These are phyloP conservation scores for Blastobotrys buckinghamii DNA, from an alignment of 1,139 yeast genomes.

Conservation along the genomic window DNA sequence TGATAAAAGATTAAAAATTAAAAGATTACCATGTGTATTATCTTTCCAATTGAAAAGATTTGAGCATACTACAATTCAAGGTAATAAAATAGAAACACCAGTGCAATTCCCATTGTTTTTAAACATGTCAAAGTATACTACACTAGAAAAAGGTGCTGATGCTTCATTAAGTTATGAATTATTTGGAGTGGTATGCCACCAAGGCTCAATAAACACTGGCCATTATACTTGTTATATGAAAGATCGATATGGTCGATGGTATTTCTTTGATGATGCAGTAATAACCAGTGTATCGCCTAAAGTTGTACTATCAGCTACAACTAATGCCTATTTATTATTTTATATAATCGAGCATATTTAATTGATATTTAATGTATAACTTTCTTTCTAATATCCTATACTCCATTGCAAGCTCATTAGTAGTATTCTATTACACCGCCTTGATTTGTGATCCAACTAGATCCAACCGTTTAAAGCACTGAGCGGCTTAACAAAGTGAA, in stretches of 20 bases:
- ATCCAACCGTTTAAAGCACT: no score
- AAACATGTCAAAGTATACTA: conserved; percentile 60
- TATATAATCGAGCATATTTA: conserved; percentile 50
- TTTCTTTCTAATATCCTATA: no score
- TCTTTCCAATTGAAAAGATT: conserved; percentile 84
- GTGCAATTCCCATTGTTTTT: conserved; percentile 68
- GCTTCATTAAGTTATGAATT: conserved; percentile 57
- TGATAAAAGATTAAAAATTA: conserved; percentile 61
- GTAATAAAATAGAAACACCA: conserved; percentile 70
- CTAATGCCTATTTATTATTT: conserved; percentile 75
- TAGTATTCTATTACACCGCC: no score
- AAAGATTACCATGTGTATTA: conserved; percentile 67
- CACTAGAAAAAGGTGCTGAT: conserved; percentile 18
- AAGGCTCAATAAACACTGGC: conserved; percentile 91
- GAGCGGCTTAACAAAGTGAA: no score
- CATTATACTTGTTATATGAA: conserved; percentile 83
- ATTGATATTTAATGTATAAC: neutral
- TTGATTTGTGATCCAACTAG: no score
- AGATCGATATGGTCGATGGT: conserved; percentile 68
- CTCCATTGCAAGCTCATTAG: no score
- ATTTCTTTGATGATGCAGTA: conserved; percentile 82
- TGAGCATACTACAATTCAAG: conserved; percentile 63
- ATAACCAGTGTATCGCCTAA: conserved; percentile 61
- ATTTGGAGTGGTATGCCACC: conserved; percentile 81
- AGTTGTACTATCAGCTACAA: conserved; percentile 48